Evolutionary conservation across 805 yeast species (phyloP).

Genomic region (Cyberlindnera maritima): DNA sequence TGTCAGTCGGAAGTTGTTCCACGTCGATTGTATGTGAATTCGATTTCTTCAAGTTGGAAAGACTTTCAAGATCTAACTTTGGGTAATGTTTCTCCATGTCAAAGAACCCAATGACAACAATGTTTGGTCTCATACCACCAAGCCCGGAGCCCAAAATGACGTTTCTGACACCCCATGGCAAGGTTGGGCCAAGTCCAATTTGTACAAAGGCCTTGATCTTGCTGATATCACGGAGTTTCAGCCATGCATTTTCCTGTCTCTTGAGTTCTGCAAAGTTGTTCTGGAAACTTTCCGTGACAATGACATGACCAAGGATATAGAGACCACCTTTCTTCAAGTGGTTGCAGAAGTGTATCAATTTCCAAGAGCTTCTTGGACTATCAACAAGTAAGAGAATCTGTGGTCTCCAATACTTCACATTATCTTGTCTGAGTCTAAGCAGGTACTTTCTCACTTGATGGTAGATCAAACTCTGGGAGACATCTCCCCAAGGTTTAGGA

Average conservation of each 20-base stretch:
- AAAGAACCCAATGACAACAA: slow-evolving; percentile 86
- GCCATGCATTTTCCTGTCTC: slow-evolving; percentile 79
- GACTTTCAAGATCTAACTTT: neutral
- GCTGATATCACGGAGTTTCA: slow-evolving; percentile 71
- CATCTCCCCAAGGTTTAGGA: slow-evolving; percentile 98
- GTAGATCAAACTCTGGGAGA: slow-evolving; percentile 89
- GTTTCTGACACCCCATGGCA: slow-evolving; percentile 95
- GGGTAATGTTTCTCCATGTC: slow-evolving; percentile 47
- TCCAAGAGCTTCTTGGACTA: slow-evolving; percentile 91
- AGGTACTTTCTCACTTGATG: slow-evolving; percentile 95
- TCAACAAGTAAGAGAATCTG: slow-evolving; percentile 87
- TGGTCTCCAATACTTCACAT: slow-evolving; percentile 98
- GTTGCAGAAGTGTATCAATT: slow-evolving; percentile 86
- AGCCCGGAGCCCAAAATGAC: slow-evolving; percentile 90
- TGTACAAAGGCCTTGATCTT: slow-evolving; percentile 93
- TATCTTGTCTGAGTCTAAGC: slow-evolving; percentile 79
- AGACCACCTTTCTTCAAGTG: slow-evolving; percentile 94
- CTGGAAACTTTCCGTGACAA: slow-evolving; percentile 62
- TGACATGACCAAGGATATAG: slow-evolving; percentile 89
- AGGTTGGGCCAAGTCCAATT: slow-evolving; percentile 78
- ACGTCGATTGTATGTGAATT: slow-evolving; percentile 30
- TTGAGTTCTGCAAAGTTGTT: slow-evolving; percentile 64
- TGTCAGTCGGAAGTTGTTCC: slow-evolving; percentile 73
- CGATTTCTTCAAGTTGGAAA: slow-evolving; percentile 1
- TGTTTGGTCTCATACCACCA: slow-evolving; percentile 98